phyloP scores from a whole-genome alignment of 352 stramenopile genomes.

The Phytophthora citricola region DNA sequence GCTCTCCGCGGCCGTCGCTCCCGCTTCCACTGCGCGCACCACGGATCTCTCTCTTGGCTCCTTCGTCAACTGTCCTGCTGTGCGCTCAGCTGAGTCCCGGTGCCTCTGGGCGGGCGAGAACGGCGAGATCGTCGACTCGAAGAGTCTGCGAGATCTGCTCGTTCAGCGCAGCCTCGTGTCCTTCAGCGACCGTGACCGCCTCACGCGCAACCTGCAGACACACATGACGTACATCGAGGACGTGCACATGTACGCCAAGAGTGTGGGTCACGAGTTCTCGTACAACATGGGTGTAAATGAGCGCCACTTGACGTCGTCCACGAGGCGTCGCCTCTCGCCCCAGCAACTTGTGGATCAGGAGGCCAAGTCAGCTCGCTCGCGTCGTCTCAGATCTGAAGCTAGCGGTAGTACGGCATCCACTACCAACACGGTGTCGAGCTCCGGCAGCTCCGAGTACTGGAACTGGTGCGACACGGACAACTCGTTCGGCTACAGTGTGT shows the following conservation, averaged over 20 bases:
- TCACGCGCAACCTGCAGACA: constrained; percentile 61
- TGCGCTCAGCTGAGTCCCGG: constrained; percentile 27
- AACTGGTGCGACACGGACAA: constrained; percentile 83
- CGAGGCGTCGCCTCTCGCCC: constrained; percentile 48
- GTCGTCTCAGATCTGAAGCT: constrained; percentile 32
- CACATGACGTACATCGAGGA: constrained; percentile 87
- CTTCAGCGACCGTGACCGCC: constrained; percentile 28
- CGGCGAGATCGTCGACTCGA: constrained; percentile 42
- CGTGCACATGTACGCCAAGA: constrained; percentile 64
- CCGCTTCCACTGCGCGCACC: constrained; percentile 1
- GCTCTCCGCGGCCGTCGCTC: constrained; percentile 17
- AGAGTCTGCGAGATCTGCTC: constrained; percentile 58
- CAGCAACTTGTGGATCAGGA: constrained; percentile 70
- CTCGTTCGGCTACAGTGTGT: constrained; percentile 68
- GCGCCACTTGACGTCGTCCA: constrained; percentile 61
- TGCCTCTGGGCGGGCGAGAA: constrained; percentile 71
- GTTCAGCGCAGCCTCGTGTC: constrained; percentile 43
- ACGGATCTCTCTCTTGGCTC: constrained; percentile 49
- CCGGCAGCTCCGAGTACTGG: constrained; percentile 41
- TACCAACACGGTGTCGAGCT: constrained; percentile 29
- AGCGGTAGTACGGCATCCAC: constrained; percentile 19
- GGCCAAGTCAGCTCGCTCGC: constrained; percentile 40
- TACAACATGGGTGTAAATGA: constrained; percentile 76
- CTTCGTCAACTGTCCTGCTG: constrained; percentile 51
- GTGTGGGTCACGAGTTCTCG: constrained; percentile 61